A percentile compares a stretch with the other conserved stretches of the same genome.
Evolutionary conservation across 768 basidiomycete genomes (phyloP).

Genomic region (Leccinellum luteum): DNA sequence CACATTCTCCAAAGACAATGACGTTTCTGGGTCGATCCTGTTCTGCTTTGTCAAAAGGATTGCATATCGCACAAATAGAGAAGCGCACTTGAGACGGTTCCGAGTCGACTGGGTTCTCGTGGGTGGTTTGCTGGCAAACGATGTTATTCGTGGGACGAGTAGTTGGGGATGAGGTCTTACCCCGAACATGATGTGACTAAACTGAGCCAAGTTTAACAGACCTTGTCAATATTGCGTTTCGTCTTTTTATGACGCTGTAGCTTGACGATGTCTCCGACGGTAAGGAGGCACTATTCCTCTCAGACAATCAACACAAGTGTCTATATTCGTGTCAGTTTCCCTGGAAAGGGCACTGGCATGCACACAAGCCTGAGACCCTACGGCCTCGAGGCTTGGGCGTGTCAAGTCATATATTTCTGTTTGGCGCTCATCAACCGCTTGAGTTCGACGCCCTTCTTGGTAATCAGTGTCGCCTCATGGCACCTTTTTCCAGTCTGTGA

Average conservation of each 20-base stretch:
- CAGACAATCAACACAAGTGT: not conserved
- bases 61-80: not conserved
- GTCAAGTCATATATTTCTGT: not conserved
- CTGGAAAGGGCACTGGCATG: not conserved
- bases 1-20: constrained; percentile 42
- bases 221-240: constrained; percentile 6
- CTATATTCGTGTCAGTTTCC: constrained; percentile 16
- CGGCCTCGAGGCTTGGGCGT: constrained; percentile 18
- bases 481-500: constrained; percentile 2
- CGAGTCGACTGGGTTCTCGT: not conserved
- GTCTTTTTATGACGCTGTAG: not conserved
- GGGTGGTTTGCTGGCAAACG: constrained; percentile 3
- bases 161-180: constrained; percentile 6
- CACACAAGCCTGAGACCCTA: too few species aligned
- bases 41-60: not conserved
- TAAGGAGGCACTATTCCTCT: constrained; percentile 1
- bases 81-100: constrained; percentile 11
- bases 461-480: constrained; percentile 3
- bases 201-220: not conserved
- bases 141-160: constrained; percentile 10
- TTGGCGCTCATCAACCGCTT: constrained; percentile 15
- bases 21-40: constrained; percentile 31
- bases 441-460: not conserved
- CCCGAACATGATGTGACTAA: not conserved
- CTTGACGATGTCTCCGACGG: constrained; percentile 2